A percentile compares a stretch with the other conserved stretches of the same genome.
Evolutionary conservation across 192 early-diverging fungal genomes (phyloP).

Genomic region (Coemansia erecta): DNA sequence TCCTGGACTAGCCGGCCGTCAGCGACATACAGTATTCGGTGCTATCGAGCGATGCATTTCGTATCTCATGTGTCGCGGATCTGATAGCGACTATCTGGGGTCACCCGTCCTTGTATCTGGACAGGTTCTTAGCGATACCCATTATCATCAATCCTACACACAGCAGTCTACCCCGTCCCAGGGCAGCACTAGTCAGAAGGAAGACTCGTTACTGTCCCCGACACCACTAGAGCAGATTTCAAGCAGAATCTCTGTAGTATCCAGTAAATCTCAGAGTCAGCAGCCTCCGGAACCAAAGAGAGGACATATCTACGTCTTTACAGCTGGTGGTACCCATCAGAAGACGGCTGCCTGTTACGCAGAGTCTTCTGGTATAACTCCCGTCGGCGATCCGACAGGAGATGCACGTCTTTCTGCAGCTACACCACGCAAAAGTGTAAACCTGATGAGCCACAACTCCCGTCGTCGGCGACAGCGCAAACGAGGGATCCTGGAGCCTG

Average conservation of each 20-base stretch:
- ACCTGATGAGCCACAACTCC: constrained; percentile 18
- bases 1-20: neutral
- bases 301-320: neutral
- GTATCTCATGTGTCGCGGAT: constrained; percentile 5
- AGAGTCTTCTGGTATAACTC: too few relatives aligned
- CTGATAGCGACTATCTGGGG: neutral
- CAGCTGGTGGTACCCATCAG: neutral
- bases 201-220: too few relatives aligned
- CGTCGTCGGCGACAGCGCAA: constrained; percentile 7
- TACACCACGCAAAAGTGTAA: constrained; percentile 9
- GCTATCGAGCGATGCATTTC: constrained; percentile 19
- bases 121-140: neutral
- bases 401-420: neutral
- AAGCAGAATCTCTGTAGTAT: neutral
- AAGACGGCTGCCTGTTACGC: too few relatives aligned
- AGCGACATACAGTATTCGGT: neutral
- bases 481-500: neutral
- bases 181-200: too few relatives aligned
- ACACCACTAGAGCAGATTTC: too few relatives aligned
- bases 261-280: too few relatives aligned
- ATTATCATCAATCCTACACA: neutral
- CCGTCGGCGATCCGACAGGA: too few relatives aligned
- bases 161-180: too few relatives aligned
- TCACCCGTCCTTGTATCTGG: neutral
- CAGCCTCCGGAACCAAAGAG: too few relatives aligned